These are phyloP conservation scores for Acmispon strigosus DNA, from an alignment of 306 rosid species.

Conservation along the genomic window DNA sequence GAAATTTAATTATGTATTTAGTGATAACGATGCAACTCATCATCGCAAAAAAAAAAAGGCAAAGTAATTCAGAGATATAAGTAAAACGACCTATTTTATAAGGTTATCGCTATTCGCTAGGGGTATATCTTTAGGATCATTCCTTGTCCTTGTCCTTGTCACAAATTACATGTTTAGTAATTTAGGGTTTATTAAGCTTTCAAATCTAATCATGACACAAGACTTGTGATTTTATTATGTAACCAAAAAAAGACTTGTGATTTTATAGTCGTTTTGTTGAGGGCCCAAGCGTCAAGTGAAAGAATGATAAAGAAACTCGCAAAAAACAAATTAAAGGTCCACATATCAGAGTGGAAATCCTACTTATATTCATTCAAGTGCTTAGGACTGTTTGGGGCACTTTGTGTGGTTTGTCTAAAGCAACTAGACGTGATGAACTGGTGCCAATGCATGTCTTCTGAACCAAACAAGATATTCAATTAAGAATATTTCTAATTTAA, in stretches of 20 bases:
- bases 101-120: neutral
- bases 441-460: too few relatives aligned
- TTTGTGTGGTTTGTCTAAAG: neutral
- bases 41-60: neutral
- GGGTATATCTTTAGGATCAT: neutral
- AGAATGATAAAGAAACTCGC: neutral
- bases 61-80: neutral
- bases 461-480: too few relatives aligned
- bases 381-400: neutral
- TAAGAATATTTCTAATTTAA: too few relatives aligned
- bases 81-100: neutral
- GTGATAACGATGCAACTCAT: neutral
- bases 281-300: neutral
- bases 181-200: neutral
- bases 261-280: neutral
- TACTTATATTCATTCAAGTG: neutral
- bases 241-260: neutral
- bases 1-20: too few relatives aligned
- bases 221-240: neutral
- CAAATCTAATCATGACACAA: conserved; percentile 10
- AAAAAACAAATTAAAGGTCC: neutral
- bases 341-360: neutral
- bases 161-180: neutral
- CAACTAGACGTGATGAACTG: neutral
- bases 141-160: neutral